Base-by-base conservation (phyloP, 2,329 filamentous ascomycete species). In the Shiraia sp. region DNA sequence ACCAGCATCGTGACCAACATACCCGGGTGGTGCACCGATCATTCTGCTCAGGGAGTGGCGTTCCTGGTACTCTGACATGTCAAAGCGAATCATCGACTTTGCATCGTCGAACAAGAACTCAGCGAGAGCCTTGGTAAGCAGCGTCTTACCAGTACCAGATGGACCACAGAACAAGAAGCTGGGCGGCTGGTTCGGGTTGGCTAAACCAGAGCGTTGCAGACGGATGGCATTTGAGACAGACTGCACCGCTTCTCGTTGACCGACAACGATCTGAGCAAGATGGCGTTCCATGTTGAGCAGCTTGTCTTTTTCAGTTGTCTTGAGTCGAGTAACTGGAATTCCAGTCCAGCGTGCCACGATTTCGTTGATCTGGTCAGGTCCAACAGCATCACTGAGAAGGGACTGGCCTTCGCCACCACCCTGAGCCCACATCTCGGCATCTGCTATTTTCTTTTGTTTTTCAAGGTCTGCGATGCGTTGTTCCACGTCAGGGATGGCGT, bases 41-140 rank as follows among this genome's bases (percentile, higher is more conserved):
- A 99, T 96, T 47, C 93, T 85, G 68, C 90, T 95, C 10, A 99
- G 81, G 1, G 92, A 87, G 69, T 99, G 93, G 4, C 92, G 86
- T 72, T 99, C 93, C 72, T 99, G 95, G 71, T 99, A 99, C 72
- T 99, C 93, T 4, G 92, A 97, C 93, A 99, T 99, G 69, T 99
- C 93, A 75, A 99, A 95, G 27, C 93, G 87, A 60, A 99, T 96
- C 93, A 99, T 97, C 24, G 92, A 79, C 76, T 96, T 96, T 17
- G 92, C 75, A 58, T 99, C 93, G 66, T 99, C 93, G 75, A 99
- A 99, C 19, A 99, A 78, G 76, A 99, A 99, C 70, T 99, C 93
- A 34, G 93, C 93, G 45, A 99, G 79, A 12, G 92, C 93, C 73
- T 99, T 99, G 53, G 92, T 97, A 43, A 99, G 83, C 14, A 99